A percentile compares a stretch with the other conserved stretches of the same genome.
Conservation (phyloP, 495 filamentous ascomycete species). For the Podospora pseudoanserina region DNA sequence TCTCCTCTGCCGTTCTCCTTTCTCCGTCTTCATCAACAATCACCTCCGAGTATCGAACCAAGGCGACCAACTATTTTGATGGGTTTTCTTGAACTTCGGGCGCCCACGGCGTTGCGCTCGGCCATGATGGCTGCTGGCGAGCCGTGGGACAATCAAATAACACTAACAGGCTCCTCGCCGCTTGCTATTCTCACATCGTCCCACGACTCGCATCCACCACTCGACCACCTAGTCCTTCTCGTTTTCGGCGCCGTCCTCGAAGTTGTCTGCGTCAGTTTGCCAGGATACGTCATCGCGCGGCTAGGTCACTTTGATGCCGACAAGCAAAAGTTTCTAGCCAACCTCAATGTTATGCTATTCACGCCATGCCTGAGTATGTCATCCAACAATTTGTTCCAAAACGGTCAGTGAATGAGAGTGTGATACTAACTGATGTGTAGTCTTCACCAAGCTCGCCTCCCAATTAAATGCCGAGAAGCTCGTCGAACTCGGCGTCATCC, state of each 20-base stretch:
- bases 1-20: not conserved
- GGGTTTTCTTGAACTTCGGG: constrained; percentile 45
- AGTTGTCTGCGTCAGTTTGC: constrained; percentile 90
- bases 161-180: constrained; percentile 24
- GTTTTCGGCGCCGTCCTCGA: constrained; percentile 96
- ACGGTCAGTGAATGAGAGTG: not conserved
- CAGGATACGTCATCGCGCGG: constrained; percentile 89
- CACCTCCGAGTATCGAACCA: not conserved
- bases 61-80: constrained; percentile 22
- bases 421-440: constrained; percentile 39
- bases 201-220: constrained; percentile 54
- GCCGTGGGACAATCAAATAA: constrained; percentile 15
- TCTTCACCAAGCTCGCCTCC: constrained; percentile 96
- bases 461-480: constrained; percentile 90
- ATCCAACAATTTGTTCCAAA: not conserved
- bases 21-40: not conserved
- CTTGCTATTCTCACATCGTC: constrained; percentile 32
- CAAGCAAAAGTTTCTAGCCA: constrained; percentile 91
- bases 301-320: constrained; percentile 91
- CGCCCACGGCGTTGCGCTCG: constrained; percentile 63
- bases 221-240: constrained; percentile 73
- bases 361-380: constrained; percentile 91
- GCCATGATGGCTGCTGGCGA: constrained; percentile 34
- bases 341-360: constrained; percentile 90
- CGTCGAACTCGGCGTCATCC: constrained; percentile 85